Conservation (phyloP, 352 stramenopile genomes). For the Pythium biforme region DNA sequence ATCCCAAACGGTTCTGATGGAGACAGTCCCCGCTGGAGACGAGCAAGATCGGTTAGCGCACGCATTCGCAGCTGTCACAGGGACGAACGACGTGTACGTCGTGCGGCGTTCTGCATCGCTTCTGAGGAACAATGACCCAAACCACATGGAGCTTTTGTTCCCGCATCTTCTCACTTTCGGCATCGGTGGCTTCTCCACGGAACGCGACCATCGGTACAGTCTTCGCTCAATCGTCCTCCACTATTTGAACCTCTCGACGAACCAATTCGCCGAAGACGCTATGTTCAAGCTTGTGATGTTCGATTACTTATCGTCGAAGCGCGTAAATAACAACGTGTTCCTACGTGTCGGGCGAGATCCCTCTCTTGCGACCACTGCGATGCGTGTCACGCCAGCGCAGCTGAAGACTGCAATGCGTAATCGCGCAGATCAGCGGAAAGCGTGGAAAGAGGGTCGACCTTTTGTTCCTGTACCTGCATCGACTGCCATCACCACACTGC, state of each 20-base stretch:
- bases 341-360: slow-evolving; percentile 23
- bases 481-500: neutral
- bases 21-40: neutral
- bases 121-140: slow-evolving; percentile 16
- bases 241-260: slow-evolving; percentile 29
- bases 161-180: slow-evolving; percentile 27
- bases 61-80: neutral
- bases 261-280: slow-evolving; percentile 26
- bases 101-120: slow-evolving; percentile 15
- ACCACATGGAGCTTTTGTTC: slow-evolving; percentile 28
- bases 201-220: slow-evolving; percentile 16
- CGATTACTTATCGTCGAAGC: slow-evolving; percentile 18
- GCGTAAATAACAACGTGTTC: slow-evolving; percentile 24
- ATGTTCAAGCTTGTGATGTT: slow-evolving; percentile 33
- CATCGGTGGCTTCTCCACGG: slow-evolving; percentile 16
- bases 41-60: neutral
- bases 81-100: neutral
- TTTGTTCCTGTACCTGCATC: neutral
- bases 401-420: slow-evolving; percentile 10
- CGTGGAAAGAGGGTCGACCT: slow-evolving; percentile 9
- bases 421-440: slow-evolving; percentile 8
- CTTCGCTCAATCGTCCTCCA: slow-evolving; percentile 27
- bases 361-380: slow-evolving; percentile 4
- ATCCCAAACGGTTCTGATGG: neutral
- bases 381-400: slow-evolving; percentile 19